Evolutionary conservation across 345 rosid genomes (phyloP).

Genomic region (Microthlaspi erraticum): DNA sequence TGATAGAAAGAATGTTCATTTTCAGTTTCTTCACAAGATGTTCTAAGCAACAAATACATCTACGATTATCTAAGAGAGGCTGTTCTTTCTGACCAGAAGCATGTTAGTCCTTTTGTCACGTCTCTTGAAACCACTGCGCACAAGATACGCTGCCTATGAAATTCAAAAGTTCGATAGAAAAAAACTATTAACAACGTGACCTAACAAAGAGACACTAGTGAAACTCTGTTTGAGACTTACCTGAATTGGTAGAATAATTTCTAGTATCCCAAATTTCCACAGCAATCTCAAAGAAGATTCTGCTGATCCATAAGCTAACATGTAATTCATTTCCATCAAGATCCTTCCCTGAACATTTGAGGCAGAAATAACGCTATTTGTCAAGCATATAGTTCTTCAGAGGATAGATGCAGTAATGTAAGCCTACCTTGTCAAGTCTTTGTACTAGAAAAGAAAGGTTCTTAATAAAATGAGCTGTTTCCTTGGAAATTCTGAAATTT

Average conservation of each 20-base stretch:
- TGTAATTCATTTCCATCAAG: constrained; percentile 95
- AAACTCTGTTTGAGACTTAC: constrained; percentile 42
- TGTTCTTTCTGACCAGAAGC: constrained; percentile 69
- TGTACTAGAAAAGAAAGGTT: constrained; percentile 56
- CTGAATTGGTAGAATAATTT: constrained; percentile 85
- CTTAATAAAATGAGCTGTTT: constrained; percentile 79
- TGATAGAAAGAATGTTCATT: constrained; percentile 32
- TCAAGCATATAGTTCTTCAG: too few relatives aligned
- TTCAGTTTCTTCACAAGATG: constrained; percentile 25
- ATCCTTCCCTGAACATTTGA: constrained; percentile 68
- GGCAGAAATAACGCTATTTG: too few relatives aligned
- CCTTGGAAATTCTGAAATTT: constrained; percentile 78
- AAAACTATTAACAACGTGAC: neutral
- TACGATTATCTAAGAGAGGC: constrained; percentile 1
- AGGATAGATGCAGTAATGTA: constrained; percentile 15
- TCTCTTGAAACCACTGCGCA: constrained; percentile 69
- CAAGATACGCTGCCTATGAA: constrained; percentile 85
- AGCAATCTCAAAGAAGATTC: constrained; percentile 90
- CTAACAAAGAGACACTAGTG: constrained; percentile 18
- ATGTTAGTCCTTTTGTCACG: constrained; percentile 89
- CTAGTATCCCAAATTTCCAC: constrained; percentile 95
- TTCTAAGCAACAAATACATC: constrained; percentile 1
- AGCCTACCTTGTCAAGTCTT: constrained; percentile 75
- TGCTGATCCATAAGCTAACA: constrained; percentile 96
- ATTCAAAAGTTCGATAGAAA: constrained; percentile 35